These are phyloP conservation scores for Orbilia blumenaviensis DNA, from an alignment of 2,329 filamentous ascomycete genomes.

Conservation along the genomic window DNA sequence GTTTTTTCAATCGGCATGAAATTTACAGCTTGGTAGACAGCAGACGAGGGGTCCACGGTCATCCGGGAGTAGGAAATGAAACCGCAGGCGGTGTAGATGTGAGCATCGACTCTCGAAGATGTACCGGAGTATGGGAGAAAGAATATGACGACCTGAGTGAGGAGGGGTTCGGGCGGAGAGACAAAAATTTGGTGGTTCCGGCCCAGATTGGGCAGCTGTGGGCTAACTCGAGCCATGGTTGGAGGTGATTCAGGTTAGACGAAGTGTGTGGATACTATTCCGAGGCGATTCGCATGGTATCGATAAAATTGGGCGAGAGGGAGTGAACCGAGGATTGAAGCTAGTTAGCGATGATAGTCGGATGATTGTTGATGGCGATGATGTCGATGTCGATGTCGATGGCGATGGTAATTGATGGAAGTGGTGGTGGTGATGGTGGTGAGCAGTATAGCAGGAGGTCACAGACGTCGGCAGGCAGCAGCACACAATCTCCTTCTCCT, in stretches of 20 bases:
- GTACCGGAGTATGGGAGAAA: constrained; percentile 89
- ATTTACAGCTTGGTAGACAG: constrained; percentile 88
- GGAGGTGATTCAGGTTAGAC: background rate
- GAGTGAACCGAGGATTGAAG: background rate
- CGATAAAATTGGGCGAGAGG: background rate
- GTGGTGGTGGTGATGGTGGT: background rate
- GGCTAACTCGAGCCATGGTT: constrained; percentile 56
- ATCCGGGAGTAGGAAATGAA: constrained; percentile 89
- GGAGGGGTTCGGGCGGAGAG: constrained; percentile 83
- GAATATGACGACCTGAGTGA: constrained; percentile 87
- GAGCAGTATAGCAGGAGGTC: background rate
- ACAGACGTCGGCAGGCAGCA: constrained; percentile 1
- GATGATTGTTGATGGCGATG: background rate
- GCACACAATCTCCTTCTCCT: too few species aligned
- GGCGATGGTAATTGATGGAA: background rate
- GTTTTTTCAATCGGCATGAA: constrained; percentile 91
- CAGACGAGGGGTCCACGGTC: constrained; percentile 90
- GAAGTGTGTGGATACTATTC: background rate
- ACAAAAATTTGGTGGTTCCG: constrained; percentile 77
- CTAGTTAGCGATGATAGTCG: too few species aligned
- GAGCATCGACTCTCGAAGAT: constrained; percentile 93
- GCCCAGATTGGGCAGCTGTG: constrained; percentile 56
- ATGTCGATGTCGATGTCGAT: background rate
- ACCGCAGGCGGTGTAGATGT: constrained; percentile 88
- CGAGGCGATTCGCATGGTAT: constrained; percentile 12